Conservation (phyloP, 768 basidiomycete species). For the Leccinellum albellum region DNA sequence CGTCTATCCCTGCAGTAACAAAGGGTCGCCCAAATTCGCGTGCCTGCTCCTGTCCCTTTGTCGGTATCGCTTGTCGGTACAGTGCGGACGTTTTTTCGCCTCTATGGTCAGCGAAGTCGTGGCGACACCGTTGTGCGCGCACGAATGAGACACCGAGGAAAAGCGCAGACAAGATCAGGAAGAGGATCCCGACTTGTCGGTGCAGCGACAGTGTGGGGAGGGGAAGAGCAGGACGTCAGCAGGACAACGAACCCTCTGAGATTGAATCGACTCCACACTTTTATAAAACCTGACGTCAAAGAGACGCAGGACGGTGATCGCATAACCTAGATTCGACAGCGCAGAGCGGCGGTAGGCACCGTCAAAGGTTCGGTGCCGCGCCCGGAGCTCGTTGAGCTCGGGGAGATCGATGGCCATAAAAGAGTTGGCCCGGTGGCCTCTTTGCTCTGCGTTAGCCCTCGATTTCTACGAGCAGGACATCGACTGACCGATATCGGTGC, state of each 20-base stretch:
- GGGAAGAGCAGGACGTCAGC: neutral
- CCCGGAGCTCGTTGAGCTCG: slow-evolving; percentile 71
- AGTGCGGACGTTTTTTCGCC: slow-evolving; percentile 30
- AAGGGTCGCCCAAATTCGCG: slow-evolving; percentile 76
- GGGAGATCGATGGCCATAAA: slow-evolving; percentile 51
- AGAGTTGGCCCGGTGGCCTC: slow-evolving; percentile 47
- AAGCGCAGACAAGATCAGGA: slow-evolving; percentile 56
- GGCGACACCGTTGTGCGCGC: slow-evolving; percentile 61
- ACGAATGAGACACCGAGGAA: slow-evolving; percentile 57
- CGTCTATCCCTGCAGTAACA: slow-evolving; percentile 75
- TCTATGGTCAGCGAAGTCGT: slow-evolving; percentile 71
- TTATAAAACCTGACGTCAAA: slow-evolving; percentile 71
- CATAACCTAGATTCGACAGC: slow-evolving; percentile 68
- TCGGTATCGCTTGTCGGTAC: slow-evolving; percentile 42
- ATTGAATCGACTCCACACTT: slow-evolving; percentile 43
- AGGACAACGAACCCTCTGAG: neutral
- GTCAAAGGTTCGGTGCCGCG: slow-evolving; percentile 77
- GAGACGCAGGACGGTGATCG: slow-evolving; percentile 71
- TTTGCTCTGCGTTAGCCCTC: slow-evolving; percentile 12
- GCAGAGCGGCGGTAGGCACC: slow-evolving; percentile 80
- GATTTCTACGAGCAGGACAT: neutral
- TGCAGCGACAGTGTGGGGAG: neutral
- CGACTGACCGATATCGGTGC: slow-evolving; percentile 26
- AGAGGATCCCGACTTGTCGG: slow-evolving; percentile 53
- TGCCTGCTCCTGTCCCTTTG: slow-evolving; percentile 56